phyloP scores from a whole-genome alignment of 345 rosid species.

The Brassica nigra region DNA sequence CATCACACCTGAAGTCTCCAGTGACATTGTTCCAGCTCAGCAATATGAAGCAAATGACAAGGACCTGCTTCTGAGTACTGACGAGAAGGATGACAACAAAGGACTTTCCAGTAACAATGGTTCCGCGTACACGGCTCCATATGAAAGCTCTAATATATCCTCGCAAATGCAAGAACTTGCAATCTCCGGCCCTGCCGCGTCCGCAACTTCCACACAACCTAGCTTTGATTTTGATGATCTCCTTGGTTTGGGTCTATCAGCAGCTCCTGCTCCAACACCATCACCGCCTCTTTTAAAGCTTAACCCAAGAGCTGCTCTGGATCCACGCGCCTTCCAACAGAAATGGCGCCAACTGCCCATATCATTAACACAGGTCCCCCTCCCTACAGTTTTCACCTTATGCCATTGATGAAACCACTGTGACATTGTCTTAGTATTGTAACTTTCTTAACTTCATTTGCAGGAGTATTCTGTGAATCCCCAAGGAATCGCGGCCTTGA shows the following conservation, averaged over 20 bases:
- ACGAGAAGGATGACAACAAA: conserved; percentile 79
- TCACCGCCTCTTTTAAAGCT: conserved; percentile 75
- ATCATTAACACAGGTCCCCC: conserved; percentile 66
- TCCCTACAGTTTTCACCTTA: neutral
- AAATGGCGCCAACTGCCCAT: conserved; percentile 90
- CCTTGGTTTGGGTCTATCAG: conserved; percentile 67
- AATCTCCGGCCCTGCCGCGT: conserved; percentile 46
- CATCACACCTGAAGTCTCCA: conserved; percentile 64
- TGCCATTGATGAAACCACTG: neutral
- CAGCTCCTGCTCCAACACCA: conserved; percentile 53
- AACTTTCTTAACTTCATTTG: conserved; percentile 23
- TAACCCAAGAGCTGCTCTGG: conserved; percentile 71
- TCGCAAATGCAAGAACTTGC: conserved; percentile 58
- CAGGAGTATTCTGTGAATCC: conserved; percentile 73
- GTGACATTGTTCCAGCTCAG: conserved; percentile 59
- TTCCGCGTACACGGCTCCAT: conserved; percentile 69
- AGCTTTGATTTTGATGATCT: conserved; percentile 84
- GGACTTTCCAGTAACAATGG: conserved; percentile 50
- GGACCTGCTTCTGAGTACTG: conserved; percentile 76
- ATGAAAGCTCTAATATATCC: conserved; percentile 49
- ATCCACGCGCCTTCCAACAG: conserved; percentile 83
- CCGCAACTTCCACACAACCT: conserved; percentile 45
- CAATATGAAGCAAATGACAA: conserved; percentile 86
- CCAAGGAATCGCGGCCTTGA: conserved; percentile 56
- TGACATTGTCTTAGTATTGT: neutral